Evolutionary conservation across 768 basidiomycete species (phyloP).

Genomic region (Tulasnella sp.): DNA sequence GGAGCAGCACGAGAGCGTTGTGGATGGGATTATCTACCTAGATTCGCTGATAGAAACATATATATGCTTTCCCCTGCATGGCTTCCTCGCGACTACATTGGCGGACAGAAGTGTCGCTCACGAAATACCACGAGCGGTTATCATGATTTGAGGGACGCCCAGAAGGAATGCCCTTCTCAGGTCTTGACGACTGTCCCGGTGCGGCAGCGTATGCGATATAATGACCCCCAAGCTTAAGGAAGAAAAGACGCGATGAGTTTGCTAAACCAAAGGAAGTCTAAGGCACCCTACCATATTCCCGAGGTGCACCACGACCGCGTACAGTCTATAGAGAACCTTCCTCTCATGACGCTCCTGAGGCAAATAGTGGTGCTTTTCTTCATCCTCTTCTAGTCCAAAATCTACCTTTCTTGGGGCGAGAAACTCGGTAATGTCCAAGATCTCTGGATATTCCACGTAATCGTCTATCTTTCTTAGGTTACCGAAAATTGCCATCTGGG

Average conservation of each 20-base stretch:
- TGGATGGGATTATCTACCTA: conserved; percentile 10
- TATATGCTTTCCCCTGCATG: conserved; percentile 86
- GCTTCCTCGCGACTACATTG: conserved; percentile 85
- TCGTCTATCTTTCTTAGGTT: conserved; percentile 83
- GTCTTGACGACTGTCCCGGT: conserved; percentile 43
- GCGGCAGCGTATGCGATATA: conserved; percentile 85
- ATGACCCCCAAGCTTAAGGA: conserved; percentile 77
- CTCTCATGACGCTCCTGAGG: background rate
- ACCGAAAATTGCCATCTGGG: conserved; percentile 50
- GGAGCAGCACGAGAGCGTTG: background rate
- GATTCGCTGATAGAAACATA: conserved; percentile 88
- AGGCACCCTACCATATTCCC: conserved; percentile 73
- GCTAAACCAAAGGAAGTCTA: background rate
- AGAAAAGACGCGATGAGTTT: background rate
- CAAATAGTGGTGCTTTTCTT: conserved; percentile 32
- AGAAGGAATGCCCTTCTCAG: background rate
- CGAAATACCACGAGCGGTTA: conserved; percentile 70
- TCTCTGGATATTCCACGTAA: conserved; percentile 86
- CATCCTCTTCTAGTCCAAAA: conserved; percentile 51
- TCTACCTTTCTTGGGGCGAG: conserved; percentile 80
- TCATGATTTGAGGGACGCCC: background rate
- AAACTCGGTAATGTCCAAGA: conserved; percentile 82
- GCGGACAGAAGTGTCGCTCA: conserved; percentile 87
- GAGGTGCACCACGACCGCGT: conserved; percentile 84
- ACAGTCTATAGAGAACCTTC: conserved; percentile 65